A percentile compares a stretch with the other conserved stretches of the same genome.
Conservation (phyloP, 2,329 filamentous ascomycete genomes). For the Stachybotrys echinatus region DNA sequence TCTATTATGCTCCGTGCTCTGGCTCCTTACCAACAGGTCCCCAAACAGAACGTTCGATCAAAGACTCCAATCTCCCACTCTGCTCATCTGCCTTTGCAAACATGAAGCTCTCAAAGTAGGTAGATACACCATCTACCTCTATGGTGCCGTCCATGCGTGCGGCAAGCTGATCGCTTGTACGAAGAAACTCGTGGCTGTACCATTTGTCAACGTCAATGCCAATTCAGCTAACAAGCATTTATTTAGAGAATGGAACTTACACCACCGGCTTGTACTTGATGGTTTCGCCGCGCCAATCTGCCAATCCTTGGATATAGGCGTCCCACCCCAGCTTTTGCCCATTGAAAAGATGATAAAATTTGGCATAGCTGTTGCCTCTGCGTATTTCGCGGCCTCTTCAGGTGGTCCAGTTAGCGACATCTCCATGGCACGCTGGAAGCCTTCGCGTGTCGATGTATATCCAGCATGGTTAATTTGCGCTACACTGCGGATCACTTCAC, state of each 20-base stretch:
- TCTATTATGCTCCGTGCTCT: background rate
- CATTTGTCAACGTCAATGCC: background rate
- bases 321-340: background rate
- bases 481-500: no score
- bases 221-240: background rate
- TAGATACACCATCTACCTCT: background rate
- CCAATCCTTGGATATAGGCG: background rate
- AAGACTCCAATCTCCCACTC: background rate
- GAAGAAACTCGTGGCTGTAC: background rate
- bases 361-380: background rate
- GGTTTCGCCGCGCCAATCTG: background rate
- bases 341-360: background rate
- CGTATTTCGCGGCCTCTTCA: background rate
- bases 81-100: background rate
- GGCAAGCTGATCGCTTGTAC: background rate
- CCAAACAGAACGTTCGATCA: background rate
- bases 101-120: background rate
- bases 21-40: background rate
- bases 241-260: background rate
- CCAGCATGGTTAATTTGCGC: no score
- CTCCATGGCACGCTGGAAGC: background rate
- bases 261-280: background rate
- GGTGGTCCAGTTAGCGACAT: background rate
- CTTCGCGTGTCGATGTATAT: background rate
- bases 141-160: background rate